These are phyloP conservation scores for Xylaria sp. DNA, from an alignment of 2,329 filamentous ascomycete genomes.

Conservation along the genomic window DNA sequence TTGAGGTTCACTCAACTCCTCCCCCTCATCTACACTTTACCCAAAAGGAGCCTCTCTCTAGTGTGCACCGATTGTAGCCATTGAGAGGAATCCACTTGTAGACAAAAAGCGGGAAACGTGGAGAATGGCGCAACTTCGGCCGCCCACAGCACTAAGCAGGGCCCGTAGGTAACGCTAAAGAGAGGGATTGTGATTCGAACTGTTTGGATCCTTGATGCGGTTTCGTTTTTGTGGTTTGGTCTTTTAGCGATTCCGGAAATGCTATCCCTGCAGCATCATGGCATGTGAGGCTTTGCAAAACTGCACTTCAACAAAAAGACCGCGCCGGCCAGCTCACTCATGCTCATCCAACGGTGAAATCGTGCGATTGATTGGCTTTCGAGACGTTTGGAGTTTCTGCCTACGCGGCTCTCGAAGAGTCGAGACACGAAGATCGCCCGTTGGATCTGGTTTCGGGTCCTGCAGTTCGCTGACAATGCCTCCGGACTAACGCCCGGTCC, in stretches of 20 bases:
- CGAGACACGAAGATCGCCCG: not conserved
- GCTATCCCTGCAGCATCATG: conserved; percentile 3
- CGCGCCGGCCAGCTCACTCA: not conserved
- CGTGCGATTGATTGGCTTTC: no score
- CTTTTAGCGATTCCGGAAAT: no score
- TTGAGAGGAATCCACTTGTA: no score
- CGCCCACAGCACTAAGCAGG: no score
- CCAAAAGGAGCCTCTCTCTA: no score
- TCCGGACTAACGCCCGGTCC: no score
- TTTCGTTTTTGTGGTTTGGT: not conserved
- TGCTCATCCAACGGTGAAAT: no score
- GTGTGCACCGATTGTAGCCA: no score
- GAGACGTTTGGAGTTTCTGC: no score
- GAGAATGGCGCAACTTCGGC: conserved; percentile 15
- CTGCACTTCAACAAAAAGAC: not conserved
- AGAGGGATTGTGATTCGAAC: not conserved
- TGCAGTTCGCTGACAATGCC: conserved; percentile 8
- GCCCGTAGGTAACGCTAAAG: not conserved
- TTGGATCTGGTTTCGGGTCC: not conserved
- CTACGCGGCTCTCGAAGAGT: not conserved
- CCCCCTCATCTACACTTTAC: no score
- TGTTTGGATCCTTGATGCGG: not conserved
- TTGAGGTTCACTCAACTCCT: no score
- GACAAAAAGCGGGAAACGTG: conserved; percentile 1
- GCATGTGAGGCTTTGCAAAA: not conserved